phyloP scores from a whole-genome alignment of 371 early-diverging fungal species.

The Apophysomyces trapeziformis region DNA sequence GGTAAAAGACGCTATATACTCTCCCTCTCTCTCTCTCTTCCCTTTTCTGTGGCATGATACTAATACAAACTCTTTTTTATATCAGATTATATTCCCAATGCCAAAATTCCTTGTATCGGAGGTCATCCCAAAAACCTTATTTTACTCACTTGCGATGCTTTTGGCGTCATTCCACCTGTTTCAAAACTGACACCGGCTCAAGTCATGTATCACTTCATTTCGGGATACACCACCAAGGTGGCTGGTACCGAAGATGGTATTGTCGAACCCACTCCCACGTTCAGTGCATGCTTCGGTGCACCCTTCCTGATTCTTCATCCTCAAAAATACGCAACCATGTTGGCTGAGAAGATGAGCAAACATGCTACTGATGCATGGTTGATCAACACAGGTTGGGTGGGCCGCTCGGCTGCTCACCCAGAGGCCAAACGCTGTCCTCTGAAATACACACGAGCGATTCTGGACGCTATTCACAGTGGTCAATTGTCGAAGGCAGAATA shows the following conservation, averaged over 20 bases:
- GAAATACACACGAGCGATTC: constrained; percentile 94
- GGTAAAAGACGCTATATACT: constrained; percentile 2
- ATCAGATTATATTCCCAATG: constrained; percentile 89
- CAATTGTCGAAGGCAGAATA: constrained; percentile 85
- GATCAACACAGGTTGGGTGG: constrained; percentile 97
- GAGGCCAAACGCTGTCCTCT: constrained; percentile 87
- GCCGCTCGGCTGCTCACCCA: constrained; percentile 80
- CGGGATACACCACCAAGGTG: constrained; percentile 88
- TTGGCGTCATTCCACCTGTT: constrained; percentile 95
- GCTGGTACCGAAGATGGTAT: constrained; percentile 97
- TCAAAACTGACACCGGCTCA: constrained; percentile 87
- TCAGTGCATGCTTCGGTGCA: constrained; percentile 95
- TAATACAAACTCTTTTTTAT: background rate
- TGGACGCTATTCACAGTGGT: constrained; percentile 95
- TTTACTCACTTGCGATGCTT: constrained; percentile 95
- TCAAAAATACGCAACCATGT: constrained; percentile 93
- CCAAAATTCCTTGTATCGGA: constrained; percentile 91
- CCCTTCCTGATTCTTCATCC: constrained; percentile 97
- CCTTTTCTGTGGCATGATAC: background rate
- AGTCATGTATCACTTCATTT: constrained; percentile 97
- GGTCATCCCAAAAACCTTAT: constrained; percentile 95
- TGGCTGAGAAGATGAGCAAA: constrained; percentile 88
- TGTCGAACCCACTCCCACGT: constrained; percentile 88
- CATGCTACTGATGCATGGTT: constrained; percentile 92
- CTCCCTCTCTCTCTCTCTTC: background rate